Base-by-base conservation (phyloP, 306 rosid species). In the Morella rubra region DNA sequence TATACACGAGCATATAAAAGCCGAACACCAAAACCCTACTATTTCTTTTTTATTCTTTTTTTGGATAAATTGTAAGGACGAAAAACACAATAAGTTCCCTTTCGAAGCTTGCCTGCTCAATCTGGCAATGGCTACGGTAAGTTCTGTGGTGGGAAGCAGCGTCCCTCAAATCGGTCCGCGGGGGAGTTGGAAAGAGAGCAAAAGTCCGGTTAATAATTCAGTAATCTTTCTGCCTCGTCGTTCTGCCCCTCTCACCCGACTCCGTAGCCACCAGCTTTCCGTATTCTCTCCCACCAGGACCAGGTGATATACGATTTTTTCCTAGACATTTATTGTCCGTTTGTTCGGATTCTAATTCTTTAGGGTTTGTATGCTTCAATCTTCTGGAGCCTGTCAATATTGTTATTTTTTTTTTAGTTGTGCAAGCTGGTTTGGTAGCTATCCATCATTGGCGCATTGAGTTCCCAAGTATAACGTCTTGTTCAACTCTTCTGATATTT, bases 111-210 rank as follows among this genome's bases (percentile, higher is more conserved):
- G 50, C 10, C 2, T 8, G 24, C 5, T 65, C 71, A 65, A 9
- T 73, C 77, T 44, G 40, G 47, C 71, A 40, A 81, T 84, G 88
- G 85, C 88, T 4, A 76, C 73, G 52, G 61, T 72, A 58, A 78
- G 77, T 52, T 81, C 83, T 66, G 75, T 46, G 49, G 14, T 77
- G 46, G 81, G 49, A 22, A 69, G 73, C 46, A 59, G 52, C 74
- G 64, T 78, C 27, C 71, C 76, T 9, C 83, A 66, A 52, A 44
- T 77, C 13, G 52, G 61, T 61, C 71, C 83, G 5, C 70, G 75
- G 42, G 49, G 60, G 80, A 73, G 70, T 60, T 60, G 67, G 12
- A 44, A 73, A 72, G 73, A 81, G 79, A 49, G 40, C 12, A 50
- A 22, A 20, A 71, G 76, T 56, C 77, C 53, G 73, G 70, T 12